These are phyloP conservation scores for Bruguiera hainesii DNA, from an alignment of 441 rosid genomes.

Conservation along the genomic window DNA sequence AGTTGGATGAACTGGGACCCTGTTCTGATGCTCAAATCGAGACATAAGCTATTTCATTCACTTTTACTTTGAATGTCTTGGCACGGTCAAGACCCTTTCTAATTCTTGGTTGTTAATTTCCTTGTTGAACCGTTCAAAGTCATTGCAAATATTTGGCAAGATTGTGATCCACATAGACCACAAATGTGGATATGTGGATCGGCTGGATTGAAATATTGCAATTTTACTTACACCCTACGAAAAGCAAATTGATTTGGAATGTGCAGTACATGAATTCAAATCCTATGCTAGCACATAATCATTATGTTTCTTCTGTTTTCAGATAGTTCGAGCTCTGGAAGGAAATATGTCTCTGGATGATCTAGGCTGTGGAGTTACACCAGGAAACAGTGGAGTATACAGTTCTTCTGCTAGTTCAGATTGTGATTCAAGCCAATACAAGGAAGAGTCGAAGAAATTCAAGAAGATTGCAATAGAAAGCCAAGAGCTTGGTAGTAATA, in stretches of 20 bases:
- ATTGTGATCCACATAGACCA: no score
- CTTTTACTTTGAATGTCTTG: not conserved
- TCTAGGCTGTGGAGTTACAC: conserved; percentile 68
- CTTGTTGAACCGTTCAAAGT: no score
- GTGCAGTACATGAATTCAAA: not conserved
- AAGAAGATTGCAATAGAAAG: conserved; percentile 68
- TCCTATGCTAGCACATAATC: conserved; percentile 1
- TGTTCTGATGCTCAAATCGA: not conserved
- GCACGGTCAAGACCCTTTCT: not conserved
- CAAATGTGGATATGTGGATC: no score
- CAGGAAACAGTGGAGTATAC: conserved; percentile 54
- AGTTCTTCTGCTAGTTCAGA: conserved; percentile 70
- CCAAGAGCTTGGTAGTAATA: conserved; percentile 43
- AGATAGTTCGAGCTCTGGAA: conserved; percentile 83
- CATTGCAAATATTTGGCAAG: no score
- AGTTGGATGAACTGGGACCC: not conserved
- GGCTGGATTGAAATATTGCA: conserved; percentile 4
- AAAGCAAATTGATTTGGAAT: not conserved
- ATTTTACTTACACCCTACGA: not conserved
- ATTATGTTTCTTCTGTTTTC: conserved; percentile 19
- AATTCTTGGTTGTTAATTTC: not conserved
- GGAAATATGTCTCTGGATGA: conserved; percentile 66
- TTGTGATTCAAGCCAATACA: conserved; percentile 62
- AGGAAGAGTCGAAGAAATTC: conserved; percentile 74
- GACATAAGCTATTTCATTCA: not conserved